Evolutionary conservation across 2,329 filamentous ascomycete genomes (phyloP).

Genomic region (Ophiocordyceps camponoti-rufipedis): DNA sequence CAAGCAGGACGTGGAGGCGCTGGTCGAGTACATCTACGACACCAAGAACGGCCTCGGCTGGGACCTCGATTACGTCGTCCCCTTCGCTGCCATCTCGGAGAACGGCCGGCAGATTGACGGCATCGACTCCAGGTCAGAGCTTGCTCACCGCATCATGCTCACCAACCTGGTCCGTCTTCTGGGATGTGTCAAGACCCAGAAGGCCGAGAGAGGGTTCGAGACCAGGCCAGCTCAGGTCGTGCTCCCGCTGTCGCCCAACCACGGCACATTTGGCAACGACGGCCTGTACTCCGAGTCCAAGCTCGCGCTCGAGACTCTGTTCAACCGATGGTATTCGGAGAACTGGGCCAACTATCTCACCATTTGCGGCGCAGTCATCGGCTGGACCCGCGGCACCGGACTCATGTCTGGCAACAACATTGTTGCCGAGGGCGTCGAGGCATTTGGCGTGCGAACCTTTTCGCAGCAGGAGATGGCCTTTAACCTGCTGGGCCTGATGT

Average conservation of each 20-base stretch:
- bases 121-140: constrained; percentile 93
- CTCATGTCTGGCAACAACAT: constrained; percentile 98
- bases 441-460: constrained; percentile 92
- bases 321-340: constrained; percentile 97
- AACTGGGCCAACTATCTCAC: constrained; percentile 96
- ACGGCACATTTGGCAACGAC: constrained; percentile 95
- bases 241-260: constrained; percentile 88
- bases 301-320: constrained; percentile 87
- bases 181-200: constrained; percentile 79
- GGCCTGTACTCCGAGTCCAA: constrained; percentile 98
- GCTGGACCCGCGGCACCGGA: constrained; percentile 96
- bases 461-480: constrained; percentile 99
- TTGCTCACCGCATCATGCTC: constrained; percentile 97
- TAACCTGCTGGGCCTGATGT: constrained; percentile 92
- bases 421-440: constrained; percentile 91
- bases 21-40: constrained; percentile 94
- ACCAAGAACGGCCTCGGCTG: constrained; percentile 90
- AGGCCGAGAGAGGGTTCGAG: constrained; percentile 73
- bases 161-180: constrained; percentile 89
- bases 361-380: constrained; percentile 94
- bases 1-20: constrained; percentile 89
- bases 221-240: constrained; percentile 95
- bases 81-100: constrained; percentile 94
- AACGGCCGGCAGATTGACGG: constrained; percentile 93
- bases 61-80: constrained; percentile 92